phyloP scores from a whole-genome alignment of 441 rosid species.

The Populus hybrid region DNA sequence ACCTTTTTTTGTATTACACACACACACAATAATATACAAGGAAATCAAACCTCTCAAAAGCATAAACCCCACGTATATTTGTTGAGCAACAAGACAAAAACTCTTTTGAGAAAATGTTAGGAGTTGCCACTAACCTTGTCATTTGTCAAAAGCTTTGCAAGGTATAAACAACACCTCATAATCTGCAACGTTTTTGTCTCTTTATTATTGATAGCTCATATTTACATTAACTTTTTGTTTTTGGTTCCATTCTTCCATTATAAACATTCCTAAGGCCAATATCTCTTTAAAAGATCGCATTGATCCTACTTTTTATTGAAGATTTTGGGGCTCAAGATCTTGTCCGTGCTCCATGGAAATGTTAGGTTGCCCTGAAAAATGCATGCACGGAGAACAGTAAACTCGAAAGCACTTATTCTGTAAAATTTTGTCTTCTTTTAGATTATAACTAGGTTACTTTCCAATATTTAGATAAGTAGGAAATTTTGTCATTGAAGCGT shows the following conservation, averaged over 20 bases:
- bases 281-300: constrained; percentile 5
- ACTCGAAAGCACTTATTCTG: not conserved
- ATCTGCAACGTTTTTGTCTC: constrained; percentile 29
- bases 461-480: no score
- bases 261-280: constrained; percentile 5
- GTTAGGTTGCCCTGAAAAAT: not conserved
- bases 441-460: no score
- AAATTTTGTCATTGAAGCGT: no score
- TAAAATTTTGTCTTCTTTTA: no score
- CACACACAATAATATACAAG: not conserved
- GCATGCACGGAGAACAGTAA: not conserved
- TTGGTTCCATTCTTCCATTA: constrained; percentile 2
- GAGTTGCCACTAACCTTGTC: not conserved
- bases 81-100: constrained; percentile 14
- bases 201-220: not conserved
- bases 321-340: not conserved
- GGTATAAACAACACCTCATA: constrained; percentile 16
- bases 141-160: not conserved
- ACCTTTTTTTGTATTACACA: not conserved
- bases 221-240: not conserved
- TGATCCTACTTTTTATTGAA: constrained; percentile 5
- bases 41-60: constrained; percentile 16
- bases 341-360: not conserved
- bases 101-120: not conserved
- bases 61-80: constrained; percentile 7